A percentile compares a stretch with the other conserved stretches of the same genome.
Conservation (phyloP, 2,329 filamentous ascomycete genomes). For the Fusarium hostae region DNA sequence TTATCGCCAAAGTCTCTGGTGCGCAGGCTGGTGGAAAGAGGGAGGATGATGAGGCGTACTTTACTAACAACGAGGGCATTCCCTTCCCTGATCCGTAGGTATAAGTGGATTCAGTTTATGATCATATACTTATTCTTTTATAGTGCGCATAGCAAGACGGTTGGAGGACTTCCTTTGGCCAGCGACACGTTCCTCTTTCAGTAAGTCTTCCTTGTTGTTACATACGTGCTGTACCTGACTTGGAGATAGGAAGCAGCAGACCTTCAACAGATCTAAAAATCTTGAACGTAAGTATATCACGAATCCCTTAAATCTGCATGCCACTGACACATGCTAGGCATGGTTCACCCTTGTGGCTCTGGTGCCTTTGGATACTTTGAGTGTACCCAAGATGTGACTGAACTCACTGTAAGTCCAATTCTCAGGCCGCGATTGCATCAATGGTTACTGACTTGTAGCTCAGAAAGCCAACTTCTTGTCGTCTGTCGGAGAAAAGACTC, state of each 20-base stretch:
- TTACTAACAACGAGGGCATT: slow-evolving; percentile 4
- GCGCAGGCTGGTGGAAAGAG: neutral
- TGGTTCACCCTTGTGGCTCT: slow-evolving; percentile 7
- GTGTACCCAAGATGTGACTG: slow-evolving; percentile 1
- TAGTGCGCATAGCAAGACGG: slow-evolving; percentile 5
- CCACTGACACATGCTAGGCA: neutral
- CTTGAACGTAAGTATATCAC: neutral
- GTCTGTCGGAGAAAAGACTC: neutral
- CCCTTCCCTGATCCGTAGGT: slow-evolving; percentile 1
- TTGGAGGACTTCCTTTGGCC: neutral
- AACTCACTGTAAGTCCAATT: neutral
- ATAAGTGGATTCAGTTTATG: neutral
- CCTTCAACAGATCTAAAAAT: slow-evolving; percentile 14
- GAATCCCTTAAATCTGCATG: rapidly evolving
- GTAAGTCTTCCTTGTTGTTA: neutral
- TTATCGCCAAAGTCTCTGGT: slow-evolving; percentile 8
- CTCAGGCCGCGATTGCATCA: rapidly evolving
- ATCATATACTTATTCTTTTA: neutral
- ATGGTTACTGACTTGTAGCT: neutral
- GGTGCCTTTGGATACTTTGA: slow-evolving; percentile 11
- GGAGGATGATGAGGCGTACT: neutral
- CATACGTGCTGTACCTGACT: neutral
- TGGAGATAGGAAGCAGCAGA: neutral
- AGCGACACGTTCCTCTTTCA: slow-evolving; percentile 7
- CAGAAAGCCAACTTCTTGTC: slow-evolving; percentile 11